Evolutionary conservation across 257 asterid species (phyloP), one percentile per base, ranked within the genome.

Genomic region (Ajuga chamaepitys): DNA sequence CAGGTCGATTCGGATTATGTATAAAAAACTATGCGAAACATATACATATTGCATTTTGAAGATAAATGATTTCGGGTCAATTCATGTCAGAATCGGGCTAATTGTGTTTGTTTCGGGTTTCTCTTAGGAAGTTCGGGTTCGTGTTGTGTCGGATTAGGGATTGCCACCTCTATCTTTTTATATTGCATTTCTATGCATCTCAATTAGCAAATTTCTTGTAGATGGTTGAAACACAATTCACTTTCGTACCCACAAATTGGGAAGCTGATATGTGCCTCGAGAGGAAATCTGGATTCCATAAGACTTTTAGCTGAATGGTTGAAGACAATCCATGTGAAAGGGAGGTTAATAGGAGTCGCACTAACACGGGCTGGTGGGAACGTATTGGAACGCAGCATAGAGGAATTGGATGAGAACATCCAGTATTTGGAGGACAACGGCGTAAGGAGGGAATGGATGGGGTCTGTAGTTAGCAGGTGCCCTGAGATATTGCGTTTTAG

Each of bases 141-240:
- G n/a, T n/a, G n/a, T n/a, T n/a, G n/a, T n/a, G n/a, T n/a, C n/a
- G n/a, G n/a, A n/a, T n/a, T n/a, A n/a, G n/a, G n/a, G n/a, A n/a
- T n/a, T n/a, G n/a, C n/a, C n/a, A n/a, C n/a, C n/a, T n/a, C n/a
- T n/a, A n/a, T n/a, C n/a, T n/a, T n/a, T n/a, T n/a, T n/a, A n/a
- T n/a, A n/a, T n/a, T n/a, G 54, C 47, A 47, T 62, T 18, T 34
- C 7, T 63, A 5, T 67, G 72, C 53, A 64, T 42, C 44, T 55
- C 4, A 44, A 38, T 24, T 35, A 17, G 30, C 35, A 7, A 55
- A 72, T 40, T 64, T 47, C 13, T 9, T 81, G 32, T 74, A 93
- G 99, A 87, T 93, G 99, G 99, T 81, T 93, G 87, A 89, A 90
- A 64, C 96, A 93, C 77, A 93, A 93, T 64, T 71, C 79, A 11